Conservation (phyloP, 306 rosid genomes). For the Carpinus viminea region DNA sequence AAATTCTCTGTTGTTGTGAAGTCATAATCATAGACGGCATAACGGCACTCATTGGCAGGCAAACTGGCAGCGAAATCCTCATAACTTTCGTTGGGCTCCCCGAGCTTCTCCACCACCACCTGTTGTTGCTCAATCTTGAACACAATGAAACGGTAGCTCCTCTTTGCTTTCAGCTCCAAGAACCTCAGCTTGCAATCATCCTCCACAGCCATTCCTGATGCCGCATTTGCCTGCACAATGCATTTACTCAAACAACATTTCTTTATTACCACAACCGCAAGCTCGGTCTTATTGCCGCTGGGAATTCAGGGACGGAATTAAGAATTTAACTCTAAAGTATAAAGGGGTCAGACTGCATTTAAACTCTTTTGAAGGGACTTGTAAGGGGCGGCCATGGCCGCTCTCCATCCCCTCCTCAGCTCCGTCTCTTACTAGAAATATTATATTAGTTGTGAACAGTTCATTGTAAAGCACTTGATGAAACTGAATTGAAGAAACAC, state of each 20-base stretch:
- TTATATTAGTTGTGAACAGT: no score
- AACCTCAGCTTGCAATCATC: constrained; percentile 86
- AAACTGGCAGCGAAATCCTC: constrained; percentile 69
- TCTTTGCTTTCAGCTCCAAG: constrained; percentile 67
- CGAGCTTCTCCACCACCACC: constrained; percentile 70
- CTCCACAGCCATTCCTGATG: constrained; percentile 85
- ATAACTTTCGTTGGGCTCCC: constrained; percentile 50
- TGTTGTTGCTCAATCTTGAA: constrained; percentile 69
- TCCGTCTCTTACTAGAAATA: no score
- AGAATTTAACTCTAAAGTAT: no score
- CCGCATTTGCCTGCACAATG: constrained; percentile 68
- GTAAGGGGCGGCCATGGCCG: no score
- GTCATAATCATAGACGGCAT: constrained; percentile 80
- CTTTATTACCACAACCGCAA: neutral
- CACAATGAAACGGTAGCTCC: constrained; percentile 71
- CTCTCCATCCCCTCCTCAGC: no score
- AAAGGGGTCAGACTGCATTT: no score
- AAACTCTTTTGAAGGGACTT: no score
- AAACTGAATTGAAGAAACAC: no score
- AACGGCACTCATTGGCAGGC: constrained; percentile 82
- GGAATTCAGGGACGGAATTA: no score
- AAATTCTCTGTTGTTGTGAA: constrained; percentile 77
- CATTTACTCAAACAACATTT: neutral
- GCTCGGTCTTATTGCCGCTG: no score
- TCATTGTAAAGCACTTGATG: no score